These are phyloP conservation scores for Backusella parvicylindrica DNA, from an alignment of 192 early-diverging fungal genomes.

Conservation along the genomic window DNA sequence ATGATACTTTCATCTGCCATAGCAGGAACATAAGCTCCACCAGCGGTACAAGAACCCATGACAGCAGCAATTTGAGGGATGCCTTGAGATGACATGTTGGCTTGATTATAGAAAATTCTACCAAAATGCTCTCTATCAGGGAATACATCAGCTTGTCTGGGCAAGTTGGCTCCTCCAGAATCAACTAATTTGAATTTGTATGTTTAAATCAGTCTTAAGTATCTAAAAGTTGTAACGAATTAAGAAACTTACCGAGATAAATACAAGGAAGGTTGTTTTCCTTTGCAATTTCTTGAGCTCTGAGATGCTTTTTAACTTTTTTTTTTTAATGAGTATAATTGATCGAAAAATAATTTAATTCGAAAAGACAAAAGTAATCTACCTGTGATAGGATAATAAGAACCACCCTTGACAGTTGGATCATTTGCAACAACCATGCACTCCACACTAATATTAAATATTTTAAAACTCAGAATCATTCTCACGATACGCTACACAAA, in stretches of 20 bases:
- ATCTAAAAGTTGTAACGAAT: background rate
- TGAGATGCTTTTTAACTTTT: conserved; percentile 93
- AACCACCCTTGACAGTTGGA: conserved; percentile 96
- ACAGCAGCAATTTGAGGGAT: conserved; percentile 98
- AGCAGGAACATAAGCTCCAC: conserved; percentile 96
- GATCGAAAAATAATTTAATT: background rate
- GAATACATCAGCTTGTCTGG: conserved; percentile 93
- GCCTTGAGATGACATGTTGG: conserved; percentile 65
- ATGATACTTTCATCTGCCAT: conserved; percentile 99
- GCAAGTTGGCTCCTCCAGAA: conserved; percentile 93
- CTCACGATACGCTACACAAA: background rate
- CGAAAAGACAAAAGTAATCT: background rate
- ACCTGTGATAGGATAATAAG: conserved; percentile 90
- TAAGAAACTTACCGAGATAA: conserved; percentile 64
- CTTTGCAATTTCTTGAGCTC: conserved; percentile 93
- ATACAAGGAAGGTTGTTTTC: conserved; percentile 95
- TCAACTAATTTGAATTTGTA: conserved; percentile 82
- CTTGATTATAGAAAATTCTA: conserved; percentile 95
- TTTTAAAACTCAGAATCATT: conserved; percentile 12
- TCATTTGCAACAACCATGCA: conserved; percentile 98
- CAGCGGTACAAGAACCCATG: conserved; percentile 95
- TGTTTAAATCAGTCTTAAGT: no score
- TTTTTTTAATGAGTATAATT: conserved; percentile 10
- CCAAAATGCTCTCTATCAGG: conserved; percentile 93
- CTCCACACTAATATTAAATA: conserved; percentile 55